phyloP scores from a whole-genome alignment of 352 stramenopile genomes.

The Globisporangium nagaii region DNA sequence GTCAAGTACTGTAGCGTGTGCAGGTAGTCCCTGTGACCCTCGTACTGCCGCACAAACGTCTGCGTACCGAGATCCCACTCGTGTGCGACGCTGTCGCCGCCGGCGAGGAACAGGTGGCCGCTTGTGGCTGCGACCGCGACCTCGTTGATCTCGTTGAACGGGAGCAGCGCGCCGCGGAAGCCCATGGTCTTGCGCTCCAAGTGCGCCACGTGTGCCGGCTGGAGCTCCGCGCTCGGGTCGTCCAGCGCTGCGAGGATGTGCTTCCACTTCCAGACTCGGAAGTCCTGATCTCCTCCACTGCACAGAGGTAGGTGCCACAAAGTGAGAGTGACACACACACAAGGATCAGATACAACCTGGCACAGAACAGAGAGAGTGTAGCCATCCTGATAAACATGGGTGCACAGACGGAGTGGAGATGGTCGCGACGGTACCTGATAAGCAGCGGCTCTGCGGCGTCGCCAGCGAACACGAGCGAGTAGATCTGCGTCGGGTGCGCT shows the following conservation, averaged over 20 bases:
- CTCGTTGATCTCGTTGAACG: conserved; percentile 65
- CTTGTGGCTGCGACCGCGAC: conserved; percentile 27
- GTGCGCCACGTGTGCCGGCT: conserved; percentile 41
- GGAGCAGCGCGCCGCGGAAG: conserved; percentile 50
- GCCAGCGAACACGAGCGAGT: conserved; percentile 62
- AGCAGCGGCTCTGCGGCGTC: conserved; percentile 46
- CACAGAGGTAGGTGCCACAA: no score
- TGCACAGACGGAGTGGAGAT: neutral
- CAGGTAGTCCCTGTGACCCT: conserved; percentile 57
- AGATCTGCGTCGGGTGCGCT: conserved; percentile 69
- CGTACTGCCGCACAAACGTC: conserved; percentile 45
- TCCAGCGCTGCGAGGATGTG: conserved; percentile 45
- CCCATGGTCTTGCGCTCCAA: conserved; percentile 51
- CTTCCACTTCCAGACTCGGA: conserved; percentile 71
- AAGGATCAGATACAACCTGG: neutral
- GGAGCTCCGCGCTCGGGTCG: conserved; percentile 16
- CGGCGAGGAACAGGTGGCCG: conserved; percentile 48
- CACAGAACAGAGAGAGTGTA: neutral
- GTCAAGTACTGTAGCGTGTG: conserved; percentile 57
- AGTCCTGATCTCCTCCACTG: conserved; percentile 73
- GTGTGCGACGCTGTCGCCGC: conserved; percentile 54
- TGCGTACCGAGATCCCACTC: conserved; percentile 54
- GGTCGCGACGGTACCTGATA: conserved; percentile 50
- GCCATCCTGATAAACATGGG: neutral
- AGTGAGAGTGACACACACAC: no score